Base-by-base conservation (phyloP, 2,329 filamentous ascomycete species). In the Thyridium curvatum region DNA sequence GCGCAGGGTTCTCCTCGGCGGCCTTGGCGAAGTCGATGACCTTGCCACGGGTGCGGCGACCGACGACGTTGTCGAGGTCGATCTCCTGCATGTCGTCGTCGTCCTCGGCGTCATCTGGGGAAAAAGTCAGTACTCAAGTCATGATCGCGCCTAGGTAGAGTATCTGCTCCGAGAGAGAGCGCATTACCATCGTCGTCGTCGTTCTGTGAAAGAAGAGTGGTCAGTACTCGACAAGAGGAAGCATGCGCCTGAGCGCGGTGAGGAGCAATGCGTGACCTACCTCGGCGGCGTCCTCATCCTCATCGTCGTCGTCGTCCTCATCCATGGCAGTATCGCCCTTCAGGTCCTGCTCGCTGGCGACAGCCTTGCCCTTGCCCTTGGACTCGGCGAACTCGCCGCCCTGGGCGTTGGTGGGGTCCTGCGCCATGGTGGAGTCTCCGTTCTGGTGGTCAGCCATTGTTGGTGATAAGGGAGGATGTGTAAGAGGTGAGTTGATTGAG, bases 1-100 rank as follows among this genome's bases (percentile, higher is more conserved):
- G 77, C 47, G 72, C 77, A 34, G 77, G 79, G 52, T 85, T 77
- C 63, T 94, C 81, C 64, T 85, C 74, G 18, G 87, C 88, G 15
- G 90, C 90, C 71, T 94, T 89, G 55, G 85, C 84, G 66, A 87
- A 97, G 73, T 97, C 87, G 60, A 97, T 96, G 56, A 82, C 76
- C 64, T 87, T 86, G 58, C 90, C 90, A 56, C 91, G 91, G 47
- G 91, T 97, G 64, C 93, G 91, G 53, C 82, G 79, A 46, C 83
- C 83, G 58, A 97, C 81, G 61, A 97, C 94, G 75, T 97, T 97
- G 61, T 78, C 77, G 41, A 78, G 71, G 59, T 94, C 87, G 61
- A 98, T 96, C 66, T 91, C 90, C 60, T 94, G 86, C 73, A 95
- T 78, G 63, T 86, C 84, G 55, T 87, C 75, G 40, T 89, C 87